Conservation (phyloP, 1,284 basidiomycete species). For the Paramarasmius palmivorus region DNA sequence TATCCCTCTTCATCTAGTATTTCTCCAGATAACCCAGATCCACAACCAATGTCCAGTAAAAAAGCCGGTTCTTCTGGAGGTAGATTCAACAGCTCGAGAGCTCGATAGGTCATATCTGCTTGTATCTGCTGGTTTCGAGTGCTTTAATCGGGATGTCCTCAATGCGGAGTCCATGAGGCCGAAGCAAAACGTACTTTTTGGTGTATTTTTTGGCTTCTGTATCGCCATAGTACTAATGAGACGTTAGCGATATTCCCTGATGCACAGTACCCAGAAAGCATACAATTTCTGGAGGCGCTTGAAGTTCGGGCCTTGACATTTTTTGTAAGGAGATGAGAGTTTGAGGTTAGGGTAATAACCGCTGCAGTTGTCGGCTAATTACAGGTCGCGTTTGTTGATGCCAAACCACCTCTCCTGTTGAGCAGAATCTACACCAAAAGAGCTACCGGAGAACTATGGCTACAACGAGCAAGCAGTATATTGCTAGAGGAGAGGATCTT, state of each 20-base stretch:
- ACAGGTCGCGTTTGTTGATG: no score
- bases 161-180: conserved; percentile 3
- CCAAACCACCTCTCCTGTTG: background rate
- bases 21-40: conserved; percentile 97
- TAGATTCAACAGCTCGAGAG: conserved; percentile 87
- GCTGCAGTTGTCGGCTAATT: no score
- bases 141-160: conserved; percentile 38
- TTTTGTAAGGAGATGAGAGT: background rate
- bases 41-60: conserved; percentile 96
- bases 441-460: conserved; percentile 45
- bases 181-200: conserved; percentile 66
- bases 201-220: conserved; percentile 96
- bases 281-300: conserved; percentile 96
- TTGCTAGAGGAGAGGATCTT: conserved; percentile 87
- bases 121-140: conserved; percentile 97
- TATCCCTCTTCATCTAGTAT: conserved; percentile 95
- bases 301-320: conserved; percentile 96
- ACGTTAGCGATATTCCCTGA: conserved; percentile 16
- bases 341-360: conserved; percentile 4
- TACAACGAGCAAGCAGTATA: conserved; percentile 77
- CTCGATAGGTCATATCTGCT: conserved; percentile 96
- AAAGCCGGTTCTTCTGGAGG: conserved; percentile 78
- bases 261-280: conserved; percentile 27
- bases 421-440: background rate
- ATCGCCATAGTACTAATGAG: conserved; percentile 91